A percentile compares a stretch with the other conserved stretches of the same genome.
phyloP scores from a whole-genome alignment of 768 basidiomycete genomes.

The Hirschioporus abietinus region DNA sequence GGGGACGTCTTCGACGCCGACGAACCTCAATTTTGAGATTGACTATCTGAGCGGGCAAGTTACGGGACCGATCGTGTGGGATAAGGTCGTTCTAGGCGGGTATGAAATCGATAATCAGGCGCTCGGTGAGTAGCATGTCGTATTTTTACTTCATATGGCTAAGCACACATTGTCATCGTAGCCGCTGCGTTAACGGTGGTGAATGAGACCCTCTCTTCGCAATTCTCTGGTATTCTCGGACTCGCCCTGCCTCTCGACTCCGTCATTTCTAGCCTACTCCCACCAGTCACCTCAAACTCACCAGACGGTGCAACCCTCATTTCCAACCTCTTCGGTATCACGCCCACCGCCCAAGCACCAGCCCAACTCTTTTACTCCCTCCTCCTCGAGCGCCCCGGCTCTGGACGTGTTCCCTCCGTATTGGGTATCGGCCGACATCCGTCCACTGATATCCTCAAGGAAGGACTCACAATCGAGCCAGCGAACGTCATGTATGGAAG shows the following conservation, averaged over 20 bases:
- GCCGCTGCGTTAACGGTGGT: constrained; percentile 54
- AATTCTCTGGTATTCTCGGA: constrained; percentile 67
- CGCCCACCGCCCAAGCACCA: constrained; percentile 48
- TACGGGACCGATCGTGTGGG: constrained; percentile 65
- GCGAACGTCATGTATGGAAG: constrained; percentile 43
- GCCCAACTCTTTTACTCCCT: constrained; percentile 61
- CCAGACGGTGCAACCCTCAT: constrained; percentile 64
- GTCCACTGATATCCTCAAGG: constrained; percentile 8
- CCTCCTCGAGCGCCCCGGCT: constrained; percentile 64
- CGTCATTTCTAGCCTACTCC: constrained; percentile 49
- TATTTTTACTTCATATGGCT: not conserved
- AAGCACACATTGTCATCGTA: constrained; percentile 20
- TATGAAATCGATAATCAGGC: constrained; percentile 66
- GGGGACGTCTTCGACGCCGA: constrained; percentile 33
- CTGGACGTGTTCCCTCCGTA: constrained; percentile 45
- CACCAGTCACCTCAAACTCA: constrained; percentile 40
- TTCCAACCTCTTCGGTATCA: constrained; percentile 68
- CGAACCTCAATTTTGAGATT: constrained; percentile 43
- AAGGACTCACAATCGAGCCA: constrained; percentile 44
- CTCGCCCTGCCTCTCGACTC: constrained; percentile 71
- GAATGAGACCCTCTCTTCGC: constrained; percentile 49
- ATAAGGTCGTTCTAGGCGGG: constrained; percentile 53
- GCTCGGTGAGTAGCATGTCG: constrained; percentile 42
- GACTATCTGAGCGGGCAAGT: constrained; percentile 56
- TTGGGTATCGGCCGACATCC: constrained; percentile 73